These are phyloP conservation scores for Colletotrichum tropicale DNA, from an alignment of 2,329 filamentous ascomycete species.

Conservation along the genomic window DNA sequence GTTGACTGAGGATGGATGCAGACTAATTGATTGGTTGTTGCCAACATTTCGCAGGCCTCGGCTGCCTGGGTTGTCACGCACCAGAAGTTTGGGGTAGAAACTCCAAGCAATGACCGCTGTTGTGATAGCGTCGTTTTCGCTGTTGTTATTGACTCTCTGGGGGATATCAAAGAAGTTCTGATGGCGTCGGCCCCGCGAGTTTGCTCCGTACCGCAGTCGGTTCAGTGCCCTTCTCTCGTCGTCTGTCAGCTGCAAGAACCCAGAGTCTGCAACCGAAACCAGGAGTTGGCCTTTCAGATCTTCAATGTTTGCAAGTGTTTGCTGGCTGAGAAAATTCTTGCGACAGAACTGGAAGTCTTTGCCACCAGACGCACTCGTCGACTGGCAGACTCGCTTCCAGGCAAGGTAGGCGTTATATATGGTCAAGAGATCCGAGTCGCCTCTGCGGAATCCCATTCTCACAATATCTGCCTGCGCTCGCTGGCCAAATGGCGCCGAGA, in stretches of 20 bases:
- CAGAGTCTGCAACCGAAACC: conserved; percentile 83
- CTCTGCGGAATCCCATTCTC: conserved; percentile 77
- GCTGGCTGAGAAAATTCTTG: conserved; percentile 91
- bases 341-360: conserved; percentile 91
- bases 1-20: conserved; percentile 91
- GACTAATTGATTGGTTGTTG: conserved; percentile 88
- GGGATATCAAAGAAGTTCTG: conserved; percentile 85
- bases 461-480: conserved; percentile 82
- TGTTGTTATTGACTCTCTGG: conserved; percentile 74
- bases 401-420: conserved; percentile 91
- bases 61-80: conserved; percentile 69
- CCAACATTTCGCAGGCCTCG: conserved; percentile 90
- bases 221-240: conserved; percentile 75
- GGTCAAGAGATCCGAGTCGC: conserved; percentile 91
- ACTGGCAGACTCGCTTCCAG: conserved; percentile 84
- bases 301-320: conserved; percentile 89
- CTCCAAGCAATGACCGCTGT: conserved; percentile 88
- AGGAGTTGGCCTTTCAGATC: conserved; percentile 93
- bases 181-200: conserved; percentile 60
- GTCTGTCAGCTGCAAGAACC: conserved; percentile 76
- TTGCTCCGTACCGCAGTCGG: conserved; percentile 65
- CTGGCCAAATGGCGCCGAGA: conserved; percentile 84
- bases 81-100: conserved; percentile 93
- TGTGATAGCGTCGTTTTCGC: conserved; percentile 79
- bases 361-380: conserved; percentile 56